phyloP scores from a whole-genome alignment of 225 moss, liverwort and hornwort genomes.

The Polytrichum formosum region DNA sequence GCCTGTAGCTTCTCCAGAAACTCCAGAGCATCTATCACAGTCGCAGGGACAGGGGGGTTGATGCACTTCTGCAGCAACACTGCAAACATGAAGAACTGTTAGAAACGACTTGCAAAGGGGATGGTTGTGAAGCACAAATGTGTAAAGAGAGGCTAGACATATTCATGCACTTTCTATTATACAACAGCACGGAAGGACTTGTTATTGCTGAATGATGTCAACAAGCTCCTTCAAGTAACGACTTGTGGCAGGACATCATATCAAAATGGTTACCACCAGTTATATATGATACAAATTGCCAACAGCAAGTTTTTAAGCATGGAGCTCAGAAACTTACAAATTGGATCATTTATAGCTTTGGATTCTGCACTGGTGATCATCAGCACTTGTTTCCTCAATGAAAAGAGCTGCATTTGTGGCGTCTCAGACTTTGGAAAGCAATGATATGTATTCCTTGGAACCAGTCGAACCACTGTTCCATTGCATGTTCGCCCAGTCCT shows the following conservation, averaged over 20 bases:
- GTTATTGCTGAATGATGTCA: too few relatives aligned
- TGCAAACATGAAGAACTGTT: conserved; percentile 24
- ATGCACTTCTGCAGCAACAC: conserved; percentile 63
- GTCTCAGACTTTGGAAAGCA: conserved; percentile 57
- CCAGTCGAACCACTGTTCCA: conserved; percentile 57
- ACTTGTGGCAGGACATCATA: too few relatives aligned
- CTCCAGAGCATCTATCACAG: conserved; percentile 51
- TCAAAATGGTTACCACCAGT: too few relatives aligned
- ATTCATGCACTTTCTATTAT: too few relatives aligned
- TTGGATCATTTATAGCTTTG: conserved; percentile 64
- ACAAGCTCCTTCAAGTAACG: too few relatives aligned
- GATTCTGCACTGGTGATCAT: conserved; percentile 61
- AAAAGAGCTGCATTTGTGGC: conserved; percentile 65
- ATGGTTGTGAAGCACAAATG: too few relatives aligned
- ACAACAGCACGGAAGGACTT: too few relatives aligned
- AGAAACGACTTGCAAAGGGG: background rate
- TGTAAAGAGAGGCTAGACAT: too few relatives aligned
- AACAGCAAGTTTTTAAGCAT: background rate
- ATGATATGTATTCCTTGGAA: conserved; percentile 37
- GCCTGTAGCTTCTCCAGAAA: conserved; percentile 40
- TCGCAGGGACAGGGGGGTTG: conserved; percentile 43
- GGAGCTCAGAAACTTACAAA: conserved; percentile 23
- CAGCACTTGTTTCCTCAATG: conserved; percentile 61
- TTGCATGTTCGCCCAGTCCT: conserved; percentile 75
- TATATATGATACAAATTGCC: too few relatives aligned